Evolutionary conservation across 2,329 filamentous ascomycete species (phyloP).

Genomic region (Albifimbria verrucaria): DNA sequence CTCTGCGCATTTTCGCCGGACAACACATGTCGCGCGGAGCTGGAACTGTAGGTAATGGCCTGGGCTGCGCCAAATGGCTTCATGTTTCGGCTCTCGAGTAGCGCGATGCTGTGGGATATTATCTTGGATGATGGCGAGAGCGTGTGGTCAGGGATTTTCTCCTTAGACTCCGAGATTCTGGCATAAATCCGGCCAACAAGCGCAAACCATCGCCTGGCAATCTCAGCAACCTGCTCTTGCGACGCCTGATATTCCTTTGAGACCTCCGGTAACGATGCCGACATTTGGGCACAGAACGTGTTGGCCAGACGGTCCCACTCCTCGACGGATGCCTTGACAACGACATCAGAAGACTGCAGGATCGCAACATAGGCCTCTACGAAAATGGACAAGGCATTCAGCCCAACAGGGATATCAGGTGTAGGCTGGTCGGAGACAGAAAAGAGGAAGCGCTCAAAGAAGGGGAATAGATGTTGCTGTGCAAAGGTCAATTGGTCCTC

Average conservation of each 20-base stretch:
- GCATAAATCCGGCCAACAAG: constrained; percentile 47
- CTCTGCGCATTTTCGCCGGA: constrained; percentile 22
- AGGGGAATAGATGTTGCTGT: constrained; percentile 48
- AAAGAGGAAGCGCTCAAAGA: constrained; percentile 53
- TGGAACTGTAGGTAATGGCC: constrained; percentile 37
- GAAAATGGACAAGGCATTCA: constrained; percentile 35
- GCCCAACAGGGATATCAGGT: constrained; percentile 24
- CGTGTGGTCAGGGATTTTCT: constrained; percentile 24
- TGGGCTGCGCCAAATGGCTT: constrained; percentile 55
- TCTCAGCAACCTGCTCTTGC: constrained; percentile 63
- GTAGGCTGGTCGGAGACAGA: constrained; percentile 36
- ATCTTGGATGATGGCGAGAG: constrained; percentile 23
- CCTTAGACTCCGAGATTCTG: constrained; percentile 18
- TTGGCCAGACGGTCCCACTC: constrained; percentile 64
- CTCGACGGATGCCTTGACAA: constrained; percentile 47
- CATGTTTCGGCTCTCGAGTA: constrained; percentile 49
- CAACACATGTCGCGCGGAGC: constrained; percentile 40
- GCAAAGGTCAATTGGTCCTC: constrained; percentile 44
- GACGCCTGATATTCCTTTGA: constrained; percentile 73
- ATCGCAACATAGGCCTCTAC: constrained; percentile 46
- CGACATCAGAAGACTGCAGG: constrained; percentile 34
- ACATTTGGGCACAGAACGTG: constrained; percentile 63
- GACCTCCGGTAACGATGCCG: constrained; percentile 75
- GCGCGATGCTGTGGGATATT: constrained; percentile 32
- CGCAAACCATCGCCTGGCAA: constrained; percentile 66